Evolutionary conservation across 768 basidiomycete species (phyloP).

Genomic region (Saitozyma podzolica): DNA sequence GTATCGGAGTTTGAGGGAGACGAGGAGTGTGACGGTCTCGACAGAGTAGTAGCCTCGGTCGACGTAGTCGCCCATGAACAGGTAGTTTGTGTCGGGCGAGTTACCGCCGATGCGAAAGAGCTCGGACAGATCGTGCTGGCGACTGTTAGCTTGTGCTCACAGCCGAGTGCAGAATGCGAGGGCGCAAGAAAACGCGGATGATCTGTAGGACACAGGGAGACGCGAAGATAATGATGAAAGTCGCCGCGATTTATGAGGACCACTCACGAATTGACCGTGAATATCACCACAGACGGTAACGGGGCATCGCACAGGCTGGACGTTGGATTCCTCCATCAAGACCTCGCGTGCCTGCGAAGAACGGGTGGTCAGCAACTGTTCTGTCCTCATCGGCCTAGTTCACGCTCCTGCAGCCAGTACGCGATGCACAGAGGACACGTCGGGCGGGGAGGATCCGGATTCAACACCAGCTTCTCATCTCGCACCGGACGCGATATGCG

Average conservation of each 20-base stretch:
- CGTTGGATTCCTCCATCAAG: slow-evolving; percentile 98
- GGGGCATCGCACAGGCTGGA: slow-evolving; percentile 96
- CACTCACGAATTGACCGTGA: slow-evolving; percentile 97
- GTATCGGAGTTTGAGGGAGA: slow-evolving; percentile 95
- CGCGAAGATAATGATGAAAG: slow-evolving; percentile 14
- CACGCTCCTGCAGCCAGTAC: too few relatives aligned
- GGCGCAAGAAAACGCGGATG: too few relatives aligned
- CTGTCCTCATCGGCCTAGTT: too few relatives aligned
- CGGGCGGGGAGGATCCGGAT: too few relatives aligned
- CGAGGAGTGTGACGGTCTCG: slow-evolving; percentile 95
- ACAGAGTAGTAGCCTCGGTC: slow-evolving; percentile 99
- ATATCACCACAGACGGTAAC: slow-evolving; percentile 99
- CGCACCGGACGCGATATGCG: too few relatives aligned
- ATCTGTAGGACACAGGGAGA: not conserved
- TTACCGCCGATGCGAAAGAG: slow-evolving; percentile 98
- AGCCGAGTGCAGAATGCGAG: not conserved
- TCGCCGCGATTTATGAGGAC: not conserved
- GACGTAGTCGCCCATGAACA: slow-evolving; percentile 99
- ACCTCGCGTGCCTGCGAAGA: slow-evolving; percentile 84
- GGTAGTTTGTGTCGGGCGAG: slow-evolving; percentile 98
- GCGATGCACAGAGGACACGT: too few relatives aligned
- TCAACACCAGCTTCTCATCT: too few relatives aligned
- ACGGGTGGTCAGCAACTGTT: not conserved
- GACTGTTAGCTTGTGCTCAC: not conserved
- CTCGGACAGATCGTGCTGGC: slow-evolving; percentile 96